A percentile compares a stretch with the other conserved stretches of the same genome.
These are phyloP conservation scores for Corymbia calophylla DNA, from an alignment of 441 rosid genomes.

Conservation along the genomic window DNA sequence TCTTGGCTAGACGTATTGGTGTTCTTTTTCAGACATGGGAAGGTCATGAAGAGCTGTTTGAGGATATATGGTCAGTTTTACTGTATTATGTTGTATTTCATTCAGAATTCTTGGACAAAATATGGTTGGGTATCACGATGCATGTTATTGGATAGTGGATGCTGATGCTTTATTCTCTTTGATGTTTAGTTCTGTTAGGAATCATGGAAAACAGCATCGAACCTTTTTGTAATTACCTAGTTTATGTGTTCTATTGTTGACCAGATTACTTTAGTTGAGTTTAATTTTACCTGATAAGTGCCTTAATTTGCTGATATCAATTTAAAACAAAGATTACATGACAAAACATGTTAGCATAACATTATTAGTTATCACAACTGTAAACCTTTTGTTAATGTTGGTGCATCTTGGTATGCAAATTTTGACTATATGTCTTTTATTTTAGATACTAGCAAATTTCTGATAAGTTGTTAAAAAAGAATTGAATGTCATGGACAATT, in stretches of 20 bases:
- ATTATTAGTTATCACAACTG: background rate
- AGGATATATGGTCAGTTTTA: constrained; percentile 79
- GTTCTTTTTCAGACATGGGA: constrained; percentile 99
- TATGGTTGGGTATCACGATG: background rate
- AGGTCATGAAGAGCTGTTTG: constrained; percentile 90
- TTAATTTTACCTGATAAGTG: background rate
- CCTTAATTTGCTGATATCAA: background rate
- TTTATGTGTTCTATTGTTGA: background rate
- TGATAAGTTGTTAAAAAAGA: background rate
- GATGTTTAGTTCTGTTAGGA: background rate
- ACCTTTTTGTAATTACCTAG: background rate
- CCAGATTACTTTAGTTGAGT: background rate
- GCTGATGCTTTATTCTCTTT: background rate
- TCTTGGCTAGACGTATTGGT: constrained; percentile 63
- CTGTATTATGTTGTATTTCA: background rate
- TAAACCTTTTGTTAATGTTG: background rate
- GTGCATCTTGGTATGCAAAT: background rate
- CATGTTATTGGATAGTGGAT: background rate
- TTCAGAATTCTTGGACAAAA: background rate
- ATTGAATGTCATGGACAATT: background rate
- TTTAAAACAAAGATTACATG: background rate
- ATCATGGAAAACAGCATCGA: background rate
- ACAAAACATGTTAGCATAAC: background rate
- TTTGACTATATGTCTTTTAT: background rate
- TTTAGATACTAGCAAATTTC: background rate